Conservation (phyloP, 1,284 basidiomycete genomes). For the Volvariella volvacea region DNA sequence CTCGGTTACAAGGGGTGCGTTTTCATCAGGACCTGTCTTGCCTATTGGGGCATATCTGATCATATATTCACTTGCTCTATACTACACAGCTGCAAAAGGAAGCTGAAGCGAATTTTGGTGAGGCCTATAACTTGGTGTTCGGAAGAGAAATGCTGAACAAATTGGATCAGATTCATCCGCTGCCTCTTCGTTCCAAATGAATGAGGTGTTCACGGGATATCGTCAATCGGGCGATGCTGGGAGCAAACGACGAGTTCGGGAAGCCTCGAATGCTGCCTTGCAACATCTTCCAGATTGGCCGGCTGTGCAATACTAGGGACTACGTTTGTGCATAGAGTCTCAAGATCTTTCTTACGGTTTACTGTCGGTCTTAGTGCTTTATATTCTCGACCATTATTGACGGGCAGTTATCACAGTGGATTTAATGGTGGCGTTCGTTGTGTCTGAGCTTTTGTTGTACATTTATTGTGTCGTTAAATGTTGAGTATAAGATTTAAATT, state of each 20-base stretch:
- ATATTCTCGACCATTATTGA: too few relatives aligned
- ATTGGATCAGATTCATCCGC: conserved; percentile 38
- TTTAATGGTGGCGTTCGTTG: too few relatives aligned
- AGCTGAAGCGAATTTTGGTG: conserved; percentile 43
- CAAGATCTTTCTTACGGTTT: too few relatives aligned
- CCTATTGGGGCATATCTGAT: conserved; percentile 4
- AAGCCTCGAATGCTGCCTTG: conserved; percentile 55
- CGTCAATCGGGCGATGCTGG: conserved; percentile 49
- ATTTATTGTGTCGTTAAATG: too few relatives aligned
- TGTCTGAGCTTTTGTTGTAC: too few relatives aligned
- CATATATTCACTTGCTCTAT: conserved; percentile 3
- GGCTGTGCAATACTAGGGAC: too few relatives aligned
- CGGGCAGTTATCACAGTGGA: too few relatives aligned
- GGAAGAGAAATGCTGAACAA: neutral
- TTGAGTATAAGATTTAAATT: too few relatives aligned
- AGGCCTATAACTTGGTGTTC: conserved; percentile 14
- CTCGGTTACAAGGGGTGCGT: conserved; percentile 42
- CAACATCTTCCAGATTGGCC: conserved; percentile 55
- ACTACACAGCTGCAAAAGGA: conserved; percentile 43
- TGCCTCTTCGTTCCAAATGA: conserved; percentile 53
- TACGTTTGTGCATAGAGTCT: too few relatives aligned
- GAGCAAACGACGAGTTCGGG: conserved; percentile 52
- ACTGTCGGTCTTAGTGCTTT: too few relatives aligned
- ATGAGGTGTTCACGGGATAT: conserved; percentile 51
- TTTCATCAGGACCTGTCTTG: conserved; percentile 4